A percentile compares a stretch with the other conserved stretches of the same genome.
Conservation (phyloP, 805 yeast species). For the Yamadazyma endophytica region DNA sequence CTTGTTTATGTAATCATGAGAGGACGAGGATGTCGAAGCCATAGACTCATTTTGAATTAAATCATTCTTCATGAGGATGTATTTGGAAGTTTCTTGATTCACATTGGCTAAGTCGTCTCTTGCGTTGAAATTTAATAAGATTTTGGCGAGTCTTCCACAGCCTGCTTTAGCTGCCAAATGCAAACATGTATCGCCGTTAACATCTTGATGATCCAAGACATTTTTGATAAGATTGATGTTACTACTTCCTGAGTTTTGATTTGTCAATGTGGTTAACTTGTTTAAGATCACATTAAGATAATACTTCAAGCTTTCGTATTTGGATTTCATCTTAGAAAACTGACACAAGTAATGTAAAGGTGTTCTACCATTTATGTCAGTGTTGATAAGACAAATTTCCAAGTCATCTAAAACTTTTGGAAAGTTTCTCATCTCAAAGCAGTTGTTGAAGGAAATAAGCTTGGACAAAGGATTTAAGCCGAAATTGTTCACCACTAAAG, state of each 20-base stretch:
- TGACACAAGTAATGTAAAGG: conserved; percentile 82
- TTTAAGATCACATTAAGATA: conserved; percentile 74
- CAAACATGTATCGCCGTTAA: conserved; percentile 78
- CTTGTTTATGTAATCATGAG: not conserved
- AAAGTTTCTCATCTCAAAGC: conserved; percentile 76
- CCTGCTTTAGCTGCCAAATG: conserved; percentile 75
- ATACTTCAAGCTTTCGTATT: conserved; percentile 76
- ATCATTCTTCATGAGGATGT: conserved; percentile 38
- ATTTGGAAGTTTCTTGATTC: conserved; percentile 41
- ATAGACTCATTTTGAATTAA: conserved; percentile 13
- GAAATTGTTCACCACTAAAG: conserved; percentile 45
- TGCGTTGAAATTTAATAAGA: conserved; percentile 83
- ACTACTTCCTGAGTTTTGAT: conserved; percentile 29
- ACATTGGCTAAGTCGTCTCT: conserved; percentile 45
- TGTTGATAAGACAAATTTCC: conserved; percentile 70
- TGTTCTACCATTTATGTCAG: conserved; percentile 71
- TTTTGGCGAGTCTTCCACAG: conserved; percentile 67
- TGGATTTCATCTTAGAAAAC: conserved; percentile 60
- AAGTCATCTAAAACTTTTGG: conserved; percentile 73
- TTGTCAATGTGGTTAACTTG: conserved; percentile 52
- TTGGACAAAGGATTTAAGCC: conserved; percentile 90
- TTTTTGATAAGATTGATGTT: conserved; percentile 58
- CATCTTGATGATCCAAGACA: conserved; percentile 73
- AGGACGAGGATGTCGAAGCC: too few species aligned
- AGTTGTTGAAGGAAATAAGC: conserved; percentile 81